Conservation (phyloP, 768 basidiomycete species). For the Lactarius sanguifluus region DNA sequence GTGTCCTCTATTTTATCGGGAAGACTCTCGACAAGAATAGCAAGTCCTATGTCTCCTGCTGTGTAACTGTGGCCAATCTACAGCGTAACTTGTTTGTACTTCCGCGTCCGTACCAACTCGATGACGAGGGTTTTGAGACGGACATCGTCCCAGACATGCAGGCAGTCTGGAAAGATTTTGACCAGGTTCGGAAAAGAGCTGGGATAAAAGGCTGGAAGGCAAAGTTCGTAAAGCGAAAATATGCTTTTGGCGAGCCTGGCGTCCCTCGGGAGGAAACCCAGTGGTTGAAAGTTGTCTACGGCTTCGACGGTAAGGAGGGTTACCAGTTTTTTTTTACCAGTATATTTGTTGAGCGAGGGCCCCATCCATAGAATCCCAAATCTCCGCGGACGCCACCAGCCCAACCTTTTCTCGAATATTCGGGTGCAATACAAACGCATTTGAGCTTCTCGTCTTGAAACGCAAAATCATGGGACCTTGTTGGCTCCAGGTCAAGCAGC, state of each 20-base stretch:
- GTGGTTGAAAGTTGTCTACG: slow-evolving; percentile 94
- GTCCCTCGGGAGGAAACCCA: slow-evolving; percentile 75
- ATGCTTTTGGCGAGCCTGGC: slow-evolving; percentile 86
- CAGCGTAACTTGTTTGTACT: slow-evolving; percentile 90
- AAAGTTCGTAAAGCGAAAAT: slow-evolving; percentile 86
- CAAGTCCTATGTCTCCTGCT: slow-evolving; percentile 76
- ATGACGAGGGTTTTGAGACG: slow-evolving; percentile 61
- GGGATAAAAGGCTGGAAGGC: slow-evolving; percentile 71
- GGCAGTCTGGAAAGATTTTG: slow-evolving; percentile 84
- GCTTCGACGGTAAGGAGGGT: slow-evolving; percentile 63
- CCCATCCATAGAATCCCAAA: slow-evolving; percentile 55
- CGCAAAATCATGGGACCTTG: slow-evolving; percentile 99
- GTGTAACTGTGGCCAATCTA: slow-evolving; percentile 80
- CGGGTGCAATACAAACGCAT: slow-evolving; percentile 89
- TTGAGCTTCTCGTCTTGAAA: slow-evolving; percentile 91
- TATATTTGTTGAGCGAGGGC: background rate
- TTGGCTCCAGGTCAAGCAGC: slow-evolving; percentile 86
- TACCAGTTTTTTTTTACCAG: background rate
- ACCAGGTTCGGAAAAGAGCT: slow-evolving; percentile 66
- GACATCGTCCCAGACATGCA: slow-evolving; percentile 67
- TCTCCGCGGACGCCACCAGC: slow-evolving; percentile 71
- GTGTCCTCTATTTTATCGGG: slow-evolving; percentile 84
- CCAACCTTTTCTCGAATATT: slow-evolving; percentile 86
- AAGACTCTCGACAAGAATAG: slow-evolving; percentile 82
- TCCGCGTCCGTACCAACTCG: slow-evolving; percentile 66